A percentile compares a stretch with the other conserved stretches of the same genome.
phyloP scores from a whole-genome alignment of 768 basidiomycete species.

The Kwoniella heveanensis region DNA sequence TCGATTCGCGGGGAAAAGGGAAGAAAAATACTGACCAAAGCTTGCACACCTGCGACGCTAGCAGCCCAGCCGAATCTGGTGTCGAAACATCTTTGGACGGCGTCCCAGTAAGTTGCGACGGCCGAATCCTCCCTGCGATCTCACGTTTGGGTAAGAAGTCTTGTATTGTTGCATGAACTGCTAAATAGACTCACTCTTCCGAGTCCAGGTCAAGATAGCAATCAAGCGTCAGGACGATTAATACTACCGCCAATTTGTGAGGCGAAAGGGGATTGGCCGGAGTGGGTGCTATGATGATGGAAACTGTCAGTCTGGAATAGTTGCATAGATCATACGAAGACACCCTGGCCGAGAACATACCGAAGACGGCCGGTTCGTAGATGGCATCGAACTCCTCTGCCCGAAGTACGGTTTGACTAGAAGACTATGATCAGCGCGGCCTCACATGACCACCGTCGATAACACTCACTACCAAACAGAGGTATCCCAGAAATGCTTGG shows the following conservation, averaged over 20 bases:
- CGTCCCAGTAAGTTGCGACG: conserved; percentile 44
- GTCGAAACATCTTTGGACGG: conserved; percentile 46
- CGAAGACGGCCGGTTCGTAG: conserved; percentile 48
- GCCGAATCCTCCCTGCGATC: conserved; percentile 26
- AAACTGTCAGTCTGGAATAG: not conserved
- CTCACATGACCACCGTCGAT: not conserved
- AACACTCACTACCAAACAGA: conserved; percentile 40
- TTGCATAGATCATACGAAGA: not conserved
- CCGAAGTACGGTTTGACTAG: conserved; percentile 36
- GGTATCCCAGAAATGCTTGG: conserved; percentile 33
- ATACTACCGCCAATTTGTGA: conserved; percentile 48
- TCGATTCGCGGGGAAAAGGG: not conserved
- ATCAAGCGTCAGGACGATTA: conserved; percentile 43
- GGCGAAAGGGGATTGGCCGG: conserved; percentile 47
- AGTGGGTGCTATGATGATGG: conserved; percentile 27
- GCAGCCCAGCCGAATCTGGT: conserved; percentile 48
- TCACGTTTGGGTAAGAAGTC: no score
- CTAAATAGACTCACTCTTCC: conserved; percentile 25
- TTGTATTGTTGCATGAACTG: no score
- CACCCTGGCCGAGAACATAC: not conserved
- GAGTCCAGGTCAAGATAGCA: conserved; percentile 39
- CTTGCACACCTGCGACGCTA: conserved; percentile 48
- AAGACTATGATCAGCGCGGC: no score
- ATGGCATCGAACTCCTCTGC: conserved; percentile 40
- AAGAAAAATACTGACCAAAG: conserved; percentile 27